phyloP scores from a whole-genome alignment of 2,329 filamentous ascomycete species.

The Chaetomiaceae sp. region DNA sequence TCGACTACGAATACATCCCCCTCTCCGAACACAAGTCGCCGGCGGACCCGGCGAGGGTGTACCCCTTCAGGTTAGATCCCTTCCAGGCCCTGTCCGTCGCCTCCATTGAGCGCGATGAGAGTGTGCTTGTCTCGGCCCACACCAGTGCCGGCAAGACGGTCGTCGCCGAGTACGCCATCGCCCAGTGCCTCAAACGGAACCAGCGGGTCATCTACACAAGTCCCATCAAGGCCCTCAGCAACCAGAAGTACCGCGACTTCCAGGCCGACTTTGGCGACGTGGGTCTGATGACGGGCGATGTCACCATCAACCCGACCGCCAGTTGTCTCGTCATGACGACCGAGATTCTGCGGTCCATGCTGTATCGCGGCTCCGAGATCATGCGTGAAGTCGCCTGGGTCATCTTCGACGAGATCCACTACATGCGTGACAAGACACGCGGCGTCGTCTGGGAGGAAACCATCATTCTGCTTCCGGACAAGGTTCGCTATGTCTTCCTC shows the following conservation, averaged over 20 bases:
- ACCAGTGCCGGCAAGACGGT: conserved; percentile 98
- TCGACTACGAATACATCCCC: conserved; percentile 91
- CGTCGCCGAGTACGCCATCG: conserved; percentile 95
- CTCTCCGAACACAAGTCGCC: conserved; percentile 92
- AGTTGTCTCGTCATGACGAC: conserved; percentile 99
- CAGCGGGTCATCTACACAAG: conserved; percentile 98
- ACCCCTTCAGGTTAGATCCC: conserved; percentile 88
- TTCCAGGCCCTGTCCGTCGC: conserved; percentile 94
- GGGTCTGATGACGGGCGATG: conserved; percentile 96
- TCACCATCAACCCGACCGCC: conserved; percentile 97
- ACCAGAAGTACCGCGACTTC: conserved; percentile 98
- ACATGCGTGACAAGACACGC: conserved; percentile 88
- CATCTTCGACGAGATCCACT: conserved; percentile 97
- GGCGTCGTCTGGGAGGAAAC: conserved; percentile 99
- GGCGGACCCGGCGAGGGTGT: conserved; percentile 74
- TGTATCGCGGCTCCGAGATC: conserved; percentile 96
- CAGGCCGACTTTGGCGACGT: conserved; percentile 93
- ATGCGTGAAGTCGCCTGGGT: conserved; percentile 99
- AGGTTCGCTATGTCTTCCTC: conserved; percentile 96
- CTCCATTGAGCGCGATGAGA: conserved; percentile 93
- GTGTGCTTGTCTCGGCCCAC: conserved; percentile 92
- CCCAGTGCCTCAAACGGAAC: conserved; percentile 93
- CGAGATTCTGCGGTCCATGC: conserved; percentile 96
- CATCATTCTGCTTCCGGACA: conserved; percentile 94
- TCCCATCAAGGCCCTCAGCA: conserved; percentile 97